Base-by-base conservation (phyloP, 2,329 filamentous ascomycete species). In the Dactylellina cionopaga region DNA sequence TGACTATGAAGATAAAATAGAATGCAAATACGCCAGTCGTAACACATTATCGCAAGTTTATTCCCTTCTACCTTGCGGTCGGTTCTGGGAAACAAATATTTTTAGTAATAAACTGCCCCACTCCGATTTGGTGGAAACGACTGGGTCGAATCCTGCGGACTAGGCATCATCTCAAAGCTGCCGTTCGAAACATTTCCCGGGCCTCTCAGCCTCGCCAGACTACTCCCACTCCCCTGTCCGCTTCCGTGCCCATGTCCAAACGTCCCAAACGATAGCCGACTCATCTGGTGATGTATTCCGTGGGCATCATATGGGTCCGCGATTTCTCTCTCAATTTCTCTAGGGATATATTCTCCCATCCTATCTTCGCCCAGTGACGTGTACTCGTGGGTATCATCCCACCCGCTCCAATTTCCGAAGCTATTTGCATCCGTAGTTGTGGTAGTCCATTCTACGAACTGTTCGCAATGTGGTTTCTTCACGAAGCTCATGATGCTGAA, bases 381-480 rank as follows among this genome's bases (percentile, higher is more conserved):
- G 29, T 68, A 74, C 1, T 74, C 69, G 33, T 74, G 69, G 9
- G 51, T 37, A 56, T 74, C 69, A 55, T 74, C 69, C 69, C 69
- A 74, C 7, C 69, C 63, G 46, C 62, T 74, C 69, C 69, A 74
- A 19, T 74, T 62, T 46, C 69, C 62, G 37, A 66, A 74, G 27
- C 55, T 66, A 6, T 17, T 35, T 2, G 41, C 35, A 43, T 66
- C 69, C 9, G 52, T 47, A 29, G 39, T 55, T 4, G 39, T 55
- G 17, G 35, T 46, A 19, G 49, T 63, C 63, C 62, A 74, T 44
- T 68, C 69, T 27, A 68, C 29, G 15, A 68, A 66, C 27, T 66
- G 69, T 17, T 74, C 69, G 47, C 69, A 74, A 29, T 74, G 69
- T 9, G 69, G 69, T 46, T 74, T 62, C 41, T 68, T 66, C 10